Base-by-base conservation (phyloP, 768 basidiomycete species). In the Serendipita sp. region DNA sequence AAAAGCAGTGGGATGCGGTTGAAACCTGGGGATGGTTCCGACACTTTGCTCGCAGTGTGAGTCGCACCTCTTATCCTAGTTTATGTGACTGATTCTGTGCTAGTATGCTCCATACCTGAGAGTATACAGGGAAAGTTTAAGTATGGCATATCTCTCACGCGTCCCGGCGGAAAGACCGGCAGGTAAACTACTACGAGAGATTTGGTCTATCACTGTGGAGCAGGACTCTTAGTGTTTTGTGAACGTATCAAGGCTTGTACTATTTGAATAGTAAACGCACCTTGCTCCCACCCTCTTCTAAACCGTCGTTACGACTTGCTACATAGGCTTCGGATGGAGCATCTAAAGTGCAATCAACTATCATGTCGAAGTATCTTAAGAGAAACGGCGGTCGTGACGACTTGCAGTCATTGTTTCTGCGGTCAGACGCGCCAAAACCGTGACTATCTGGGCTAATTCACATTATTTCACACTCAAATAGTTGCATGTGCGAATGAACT, bases 1-100 rank as follows among this genome's bases (percentile, higher is more conserved):
- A 81, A 44, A 81, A 83, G 32, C 85, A 88, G 64, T 94, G 91
- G 91, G 80, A 81, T 70, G 78, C 81, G 0, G 92, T 89, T 90
- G 85, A 89, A 75, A 88, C 85, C 0, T 91, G 89, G 86, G 85
- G 88, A 1, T 94, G 91, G 91, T 93, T 88, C 69, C 78, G 88
- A 66, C 89, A 95, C 69, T 93, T 91, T 76, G 89, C 88, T 73
- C 79, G 90, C 70, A 79, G 76, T 73, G 91, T 92, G 64, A 68
- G 89, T 76, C 11, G 11, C 44, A 30, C 44, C 28, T 64, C 36
- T 36, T 63, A 38, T 3, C 51, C 5, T 2, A 15, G 66, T 16
- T 51, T 15, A 48, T 7, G 46, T n/a, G 44, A 32, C 45, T 63
- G 10, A 32, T 13, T 15, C 32, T 3, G 65, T 2, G 47, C 63